A percentile compares a stretch with the other conserved stretches of the same genome.
Evolutionary conservation across 768 basidiomycete species (phyloP).

Genomic region (Leccinum boreale): DNA sequence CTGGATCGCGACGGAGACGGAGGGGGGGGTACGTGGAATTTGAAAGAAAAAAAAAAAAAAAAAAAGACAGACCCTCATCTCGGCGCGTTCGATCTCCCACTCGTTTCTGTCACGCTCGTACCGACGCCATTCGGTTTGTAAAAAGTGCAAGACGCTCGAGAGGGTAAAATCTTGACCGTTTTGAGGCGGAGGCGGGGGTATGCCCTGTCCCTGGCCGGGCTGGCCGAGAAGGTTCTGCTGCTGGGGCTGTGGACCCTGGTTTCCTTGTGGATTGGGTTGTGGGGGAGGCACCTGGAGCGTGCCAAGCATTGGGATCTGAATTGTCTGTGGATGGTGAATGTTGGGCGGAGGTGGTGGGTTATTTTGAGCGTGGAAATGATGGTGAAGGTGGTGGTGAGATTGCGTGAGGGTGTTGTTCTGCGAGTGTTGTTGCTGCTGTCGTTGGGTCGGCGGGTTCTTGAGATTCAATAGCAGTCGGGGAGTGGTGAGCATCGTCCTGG

Average conservation of each 20-base stretch:
- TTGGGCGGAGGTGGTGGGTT: conserved; percentile 23
- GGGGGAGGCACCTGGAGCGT: conserved; percentile 62
- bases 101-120: conserved; percentile 99
- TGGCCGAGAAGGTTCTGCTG: conserved; percentile 57
- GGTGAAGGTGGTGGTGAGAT: conserved; percentile 28
- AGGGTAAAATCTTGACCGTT: conserved; percentile 92
- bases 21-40: background rate
- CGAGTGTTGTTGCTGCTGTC: conserved; percentile 20
- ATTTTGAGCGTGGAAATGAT: conserved; percentile 30
- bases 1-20: background rate
- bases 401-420: conserved; percentile 26
- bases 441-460: conserved; percentile 27
- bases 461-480: conserved; percentile 33
- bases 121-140: conserved; percentile 96
- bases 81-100: conserved; percentile 99
- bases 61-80: conserved; percentile 82
- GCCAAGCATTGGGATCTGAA: conserved; percentile 70
- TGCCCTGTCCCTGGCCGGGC: conserved; percentile 49
- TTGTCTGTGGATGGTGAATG: conserved; percentile 40
- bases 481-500: conserved; percentile 31
- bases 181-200: conserved; percentile 75
- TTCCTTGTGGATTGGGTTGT: conserved; percentile 36
- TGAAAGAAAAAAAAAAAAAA: conserved; percentile 10
- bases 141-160: conserved; percentile 92
- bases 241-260: conserved; percentile 46